Evolutionary conservation across 805 yeast species (phyloP), one percentile per base, ranked within the genome.

Genomic region (Candida sonorensis): DNA sequence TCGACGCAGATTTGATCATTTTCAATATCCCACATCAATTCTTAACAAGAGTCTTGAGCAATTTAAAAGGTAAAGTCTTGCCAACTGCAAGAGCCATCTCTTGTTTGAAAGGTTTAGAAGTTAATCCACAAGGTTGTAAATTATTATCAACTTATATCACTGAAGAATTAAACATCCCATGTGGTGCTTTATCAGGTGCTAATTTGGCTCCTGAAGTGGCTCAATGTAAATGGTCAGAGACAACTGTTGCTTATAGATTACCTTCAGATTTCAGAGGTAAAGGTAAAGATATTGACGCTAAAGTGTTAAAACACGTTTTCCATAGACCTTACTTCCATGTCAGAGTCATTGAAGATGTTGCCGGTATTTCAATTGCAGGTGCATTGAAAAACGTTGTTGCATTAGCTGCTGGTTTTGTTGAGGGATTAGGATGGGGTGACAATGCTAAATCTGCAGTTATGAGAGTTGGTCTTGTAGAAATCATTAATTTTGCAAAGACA

Each of bases 251-350:
- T 15, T 92, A 85, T 66, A 77, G 72, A 36, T 51, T 68, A 16
- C 95, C 96, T 36, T 54, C 55, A 17, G 85, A 86, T 60, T 80
- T 67, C 65, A 62, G 67, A 42, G 81, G 81, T 33, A 63, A 64
- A 31, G 88, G 87, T 36, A 55, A 62, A 41, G 94, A 83, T 53
- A 75, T 84, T 37, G 94, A 84, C 57, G 75, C 76, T 42, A 58
- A 59, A 26, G 73, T 82, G 21, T 67, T 90, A 55, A 85, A 80
- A 60, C 77, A 77, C 39, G 70, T 87, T 31, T 90, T 92, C 83
- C 97, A 92, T 70, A 79, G 97, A 67, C 90, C 94, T 21, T 92
- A 92, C 69, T 92, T 92, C 85, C 97, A 92, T 62, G 98, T 92
- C 24, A 73, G 84, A 53, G 94, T 90, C 38, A 74, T 86, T 37